Evolutionary conservation across 176 grass and related monocot species (phyloP), one percentile per base, ranked within the genome.

Genomic region (Dactylis glomerata): DNA sequence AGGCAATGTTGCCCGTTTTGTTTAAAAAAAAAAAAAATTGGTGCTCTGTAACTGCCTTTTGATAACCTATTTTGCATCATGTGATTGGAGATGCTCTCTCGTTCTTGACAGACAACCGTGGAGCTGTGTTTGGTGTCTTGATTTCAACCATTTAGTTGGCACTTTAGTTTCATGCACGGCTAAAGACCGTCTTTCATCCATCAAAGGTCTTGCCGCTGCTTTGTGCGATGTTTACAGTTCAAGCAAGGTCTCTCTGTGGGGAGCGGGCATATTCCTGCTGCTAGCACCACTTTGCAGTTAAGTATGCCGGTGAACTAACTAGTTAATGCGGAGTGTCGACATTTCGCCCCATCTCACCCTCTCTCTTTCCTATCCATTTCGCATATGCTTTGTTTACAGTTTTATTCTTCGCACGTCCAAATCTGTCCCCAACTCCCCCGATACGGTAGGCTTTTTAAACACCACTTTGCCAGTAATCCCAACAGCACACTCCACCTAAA

Each of bases 271-370:
- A 63, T 62, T 62, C 26, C 22, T 56, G 26, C 57, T 13, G 2
- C 0, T 12, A 1, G 10, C 5, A 5, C 24, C 57, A 37, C 76
- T 85, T 85, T 76, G 77, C 49, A 14, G 52, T 89, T 88, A 88
- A 88, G 64, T 49, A 34, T 34, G 15, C 3, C 58, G 15, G 14
- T 44, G 44, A 80, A 84, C 87, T 1, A 80, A 49, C 65, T 50
- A 68, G 45, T 84, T 87, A 87, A 87, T 90, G 89, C 68, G 31
- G 68, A 50, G 75, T 91, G 85, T 91, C 81, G 76, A 91, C 89
- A 91, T 69, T 75, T 87, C 58, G 8, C 30, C 19, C 4, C 44
- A n/a, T 0, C 15, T n/a, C n/a, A n/a, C 19, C 41, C 20, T 71
- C 50, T 37, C 54, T 19, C 44, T 68, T 40, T 23, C 27, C 67